phyloP scores from a whole-genome alignment of 2,329 filamentous ascomycete species.

The Pyrenochaeta sp. region DNA sequence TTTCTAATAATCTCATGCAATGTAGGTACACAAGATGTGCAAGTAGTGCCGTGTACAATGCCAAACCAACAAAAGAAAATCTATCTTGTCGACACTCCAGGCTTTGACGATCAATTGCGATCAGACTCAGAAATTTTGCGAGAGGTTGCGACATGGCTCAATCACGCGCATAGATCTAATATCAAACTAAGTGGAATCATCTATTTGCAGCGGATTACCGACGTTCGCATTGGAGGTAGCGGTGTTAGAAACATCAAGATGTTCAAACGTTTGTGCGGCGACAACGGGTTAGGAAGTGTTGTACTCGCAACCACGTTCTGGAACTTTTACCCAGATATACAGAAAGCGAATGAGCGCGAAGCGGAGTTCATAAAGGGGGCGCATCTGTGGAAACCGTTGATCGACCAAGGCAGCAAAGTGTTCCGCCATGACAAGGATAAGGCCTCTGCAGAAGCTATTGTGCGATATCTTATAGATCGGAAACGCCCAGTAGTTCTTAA shows the following conservation, averaged over 20 bases:
- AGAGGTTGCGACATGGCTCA: conserved; percentile 53
- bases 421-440: conserved; percentile 14
- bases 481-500: conserved; percentile 13
- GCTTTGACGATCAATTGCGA: conserved; percentile 56
- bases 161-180: conserved; percentile 33
- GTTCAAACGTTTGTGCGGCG: conserved; percentile 56
- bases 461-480: conserved; percentile 13
- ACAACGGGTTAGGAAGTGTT: conserved; percentile 51
- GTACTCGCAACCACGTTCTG: conserved; percentile 55
- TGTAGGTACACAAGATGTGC: conserved; percentile 12
- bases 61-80: conserved; percentile 5
- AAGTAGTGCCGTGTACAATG: conserved; percentile 5
- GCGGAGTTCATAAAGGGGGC: conserved; percentile 2
- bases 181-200: conserved; percentile 55
- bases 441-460: conserved; percentile 10
- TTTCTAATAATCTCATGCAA: neutral
- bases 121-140: conserved; percentile 55
- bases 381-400: conserved; percentile 15
- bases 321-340: conserved; percentile 22
- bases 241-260: conserved; percentile 53
- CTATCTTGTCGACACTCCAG: conserved; percentile 56
- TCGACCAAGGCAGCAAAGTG: conserved; percentile 18
- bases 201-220: conserved; percentile 56
- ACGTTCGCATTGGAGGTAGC: conserved; percentile 51
- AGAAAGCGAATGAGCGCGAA: conserved; percentile 3